Evolutionary conservation across 2,329 filamentous ascomycete species (phyloP), one percentile per base, ranked within the genome.

Genomic region (Zasmidium angulare): DNA sequence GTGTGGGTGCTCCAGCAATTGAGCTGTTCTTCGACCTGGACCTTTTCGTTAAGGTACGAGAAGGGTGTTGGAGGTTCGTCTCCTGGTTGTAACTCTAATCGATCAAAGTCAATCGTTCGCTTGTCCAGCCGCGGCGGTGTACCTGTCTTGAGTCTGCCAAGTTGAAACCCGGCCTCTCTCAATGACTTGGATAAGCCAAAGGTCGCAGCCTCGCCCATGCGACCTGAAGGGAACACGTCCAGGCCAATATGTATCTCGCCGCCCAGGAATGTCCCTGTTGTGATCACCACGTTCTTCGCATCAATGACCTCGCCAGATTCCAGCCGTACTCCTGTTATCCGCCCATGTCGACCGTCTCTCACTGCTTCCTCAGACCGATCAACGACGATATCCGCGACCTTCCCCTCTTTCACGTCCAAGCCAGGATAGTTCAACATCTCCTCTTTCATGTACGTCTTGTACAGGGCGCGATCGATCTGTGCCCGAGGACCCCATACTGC

Each of bases 401-500:
- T 97, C 6, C 89, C 93, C 66, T 91, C 85, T 51, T 98, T 79
- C 50, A 98, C 86, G 21, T 86, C 89, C 63, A 99, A 76, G 63
- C 93, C 92, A 40, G 86, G 83, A 65, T 96, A 97, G 2, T 80
- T 77, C 63, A 86, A 78, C 66, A 99, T 85, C 78, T 97, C 93
- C 69, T 91, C 89, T 61, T 85, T 86, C 95, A 99, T 98, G 72
- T 96, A 84, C 70, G 86, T 88, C 77, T 93, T 89, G 78, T 98
- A 99, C 43, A 99, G 78, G 61, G 84, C 84, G 61, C 95, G 86
- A 75, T 99, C 95, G 74, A 99, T 98, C 80, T 99, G 95, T 50
- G 95, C 95, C 55, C 95, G 84, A 0, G 95, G 95, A 11, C 95
- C 95, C 95, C 95, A 99, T 23, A 99, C 95, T 2, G 95, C 95